Base-by-base conservation (phyloP, 495 filamentous ascomycete species). In the Neurospora sp. region DNA sequence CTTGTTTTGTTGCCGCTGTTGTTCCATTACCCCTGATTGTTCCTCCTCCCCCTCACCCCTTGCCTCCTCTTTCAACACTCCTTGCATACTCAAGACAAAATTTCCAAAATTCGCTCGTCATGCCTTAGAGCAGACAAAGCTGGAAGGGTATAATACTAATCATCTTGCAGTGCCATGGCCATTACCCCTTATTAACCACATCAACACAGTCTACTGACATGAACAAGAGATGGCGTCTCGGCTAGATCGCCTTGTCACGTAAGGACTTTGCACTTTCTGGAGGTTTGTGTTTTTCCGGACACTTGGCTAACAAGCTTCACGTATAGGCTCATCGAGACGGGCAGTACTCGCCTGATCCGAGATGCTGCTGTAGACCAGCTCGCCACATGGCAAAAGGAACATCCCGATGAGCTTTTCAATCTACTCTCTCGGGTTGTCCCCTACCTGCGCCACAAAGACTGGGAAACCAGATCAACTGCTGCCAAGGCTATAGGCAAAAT, bases 341-440 rank as follows among this genome's bases (percentile, higher is more conserved):
- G 96, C 76, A 97, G 94, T 82, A 98, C 95, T 73, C 90, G 90
- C 78, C 84, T 98, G 71, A 98, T 99, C 73, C 91, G 96, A 72
- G 96, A 97, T 75, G 98, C 96, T 73, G 96, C 96, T 72, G 96
- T 97, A 42, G 92, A 96, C 79, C 96, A 99, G 84, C 88, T 99
- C 43, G 95, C 92, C 42, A 96, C 98, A 85, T 94, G 97, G 74
- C 96, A 98, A 82, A 98, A 97, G 79, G 91, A 94, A 75, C 96
- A 98, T 78, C 96, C 96, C 0, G 95, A 98, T 81, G 96, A 99
- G 79, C 86, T 98, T 4, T 98, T 98, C 82, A 98, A 98, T 77
- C 87, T 99, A 9, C 87, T 99, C n/a, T 93, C 93, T n/a, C 88
- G 95, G 69, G 94, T 99, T 54, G 89, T 98, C 21, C 94, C 96